Percentiles rank a stretch among this genome's conserved stretches.
These are phyloP conservation scores for Diaporthe longicolla DNA, from an alignment of 2,329 filamentous ascomycete genomes.

Conservation along the genomic window DNA sequence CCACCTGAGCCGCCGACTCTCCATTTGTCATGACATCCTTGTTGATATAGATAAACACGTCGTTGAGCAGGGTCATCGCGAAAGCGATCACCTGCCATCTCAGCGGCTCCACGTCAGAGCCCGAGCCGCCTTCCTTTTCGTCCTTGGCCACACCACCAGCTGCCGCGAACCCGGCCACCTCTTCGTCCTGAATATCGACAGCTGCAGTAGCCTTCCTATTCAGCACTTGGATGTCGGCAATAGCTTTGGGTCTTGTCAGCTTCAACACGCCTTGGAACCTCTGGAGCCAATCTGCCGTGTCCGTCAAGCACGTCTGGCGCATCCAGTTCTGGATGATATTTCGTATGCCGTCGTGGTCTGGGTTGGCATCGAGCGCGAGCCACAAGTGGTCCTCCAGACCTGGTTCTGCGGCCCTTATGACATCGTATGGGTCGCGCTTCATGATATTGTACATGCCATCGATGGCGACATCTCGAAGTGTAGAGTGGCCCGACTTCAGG, in stretches of 20 bases:
- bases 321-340: conserved; percentile 95
- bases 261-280: conserved; percentile 90
- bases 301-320: conserved; percentile 85
- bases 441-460: conserved; percentile 95
- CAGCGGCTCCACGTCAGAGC: conserved; percentile 84
- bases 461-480: conserved; percentile 84
- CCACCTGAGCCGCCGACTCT: conserved; percentile 82
- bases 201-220: conserved; percentile 65
- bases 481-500: conserved; percentile 76
- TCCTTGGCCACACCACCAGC: conserved; percentile 74
- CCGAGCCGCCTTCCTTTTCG: conserved; percentile 64
- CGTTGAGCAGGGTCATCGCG: conserved; percentile 88
- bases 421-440: conserved; percentile 89
- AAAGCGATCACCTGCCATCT: conserved; percentile 97
- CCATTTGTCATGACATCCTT: conserved; percentile 85
- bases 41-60: conserved; percentile 83
- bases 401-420: conserved; percentile 80
- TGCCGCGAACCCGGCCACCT: conserved; percentile 95
- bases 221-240: conserved; percentile 63
- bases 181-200: conserved; percentile 93
- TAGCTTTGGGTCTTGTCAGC: conserved; percentile 81
- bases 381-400: conserved; percentile 93
- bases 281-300: conserved; percentile 89
- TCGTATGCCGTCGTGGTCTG: conserved; percentile 83
- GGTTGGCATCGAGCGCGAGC: conserved; percentile 85